These are phyloP conservation scores for Phialocephala subalpina DNA, from an alignment of 2,329 filamentous ascomycete species.

Conservation along the genomic window DNA sequence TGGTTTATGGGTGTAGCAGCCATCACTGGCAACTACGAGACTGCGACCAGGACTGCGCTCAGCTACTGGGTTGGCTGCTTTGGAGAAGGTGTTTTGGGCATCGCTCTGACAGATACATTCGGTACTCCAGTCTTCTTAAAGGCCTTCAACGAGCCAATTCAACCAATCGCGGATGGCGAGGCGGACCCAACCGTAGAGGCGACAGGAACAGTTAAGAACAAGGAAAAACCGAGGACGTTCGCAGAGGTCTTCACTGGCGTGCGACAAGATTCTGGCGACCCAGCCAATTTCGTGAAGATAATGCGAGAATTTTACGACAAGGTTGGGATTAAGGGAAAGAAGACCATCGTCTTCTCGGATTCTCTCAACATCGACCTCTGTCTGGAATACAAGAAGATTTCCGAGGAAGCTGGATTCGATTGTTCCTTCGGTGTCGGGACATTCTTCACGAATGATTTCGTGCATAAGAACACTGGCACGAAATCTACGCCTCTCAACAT, in stretches of 20 bases:
- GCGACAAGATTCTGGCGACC: conserved; percentile 77
- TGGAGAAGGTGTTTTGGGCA: conserved; percentile 81
- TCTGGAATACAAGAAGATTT: conserved; percentile 85
- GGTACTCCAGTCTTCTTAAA: conserved; percentile 89
- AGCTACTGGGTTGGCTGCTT: conserved; percentile 92
- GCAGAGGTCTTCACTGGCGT: conserved; percentile 73
- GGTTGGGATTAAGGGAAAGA: conserved; percentile 76
- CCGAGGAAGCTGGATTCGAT: conserved; percentile 81
- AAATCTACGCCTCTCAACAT: conserved; percentile 96
- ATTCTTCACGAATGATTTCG: conserved; percentile 94
- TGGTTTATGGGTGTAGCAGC: conserved; percentile 99
- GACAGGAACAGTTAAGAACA: conserved; percentile 38
- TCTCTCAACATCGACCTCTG: conserved; percentile 91
- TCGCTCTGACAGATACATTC: conserved; percentile 96
- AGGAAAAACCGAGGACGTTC: conserved; percentile 58
- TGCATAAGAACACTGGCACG: conserved; percentile 71
- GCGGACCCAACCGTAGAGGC: conserved; percentile 30
- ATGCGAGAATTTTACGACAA: conserved; percentile 56
- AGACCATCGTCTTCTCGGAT: conserved; percentile 95
- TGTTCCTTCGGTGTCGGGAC: conserved; percentile 95
- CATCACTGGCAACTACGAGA: conserved; percentile 84
- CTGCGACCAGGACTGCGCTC: conserved; percentile 84
- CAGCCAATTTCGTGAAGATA: conserved; percentile 69
- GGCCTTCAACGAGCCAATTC: conserved; percentile 74
- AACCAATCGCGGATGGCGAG: conserved; percentile 44